These are phyloP conservation scores for Ulota crispa DNA, from an alignment of 225 moss, liverwort and hornwort genomes.

Conservation along the genomic window DNA sequence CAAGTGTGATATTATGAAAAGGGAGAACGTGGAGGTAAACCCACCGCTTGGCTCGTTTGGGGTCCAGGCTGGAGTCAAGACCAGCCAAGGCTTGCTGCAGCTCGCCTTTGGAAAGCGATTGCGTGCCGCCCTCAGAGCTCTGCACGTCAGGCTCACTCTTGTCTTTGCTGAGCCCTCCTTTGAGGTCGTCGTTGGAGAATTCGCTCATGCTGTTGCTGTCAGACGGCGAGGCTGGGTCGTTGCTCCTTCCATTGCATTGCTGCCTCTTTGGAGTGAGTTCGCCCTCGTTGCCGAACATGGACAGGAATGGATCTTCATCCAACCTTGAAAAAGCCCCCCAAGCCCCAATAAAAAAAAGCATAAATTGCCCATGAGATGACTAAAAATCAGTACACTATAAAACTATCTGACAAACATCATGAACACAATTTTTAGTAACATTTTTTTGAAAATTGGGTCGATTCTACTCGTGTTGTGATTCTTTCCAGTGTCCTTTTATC, in stretches of 20 bases:
- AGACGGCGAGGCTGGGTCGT: conserved; percentile 76
- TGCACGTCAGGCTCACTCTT: conserved; percentile 92
- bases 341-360: conserved; percentile 31
- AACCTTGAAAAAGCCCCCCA: conserved; percentile 42
- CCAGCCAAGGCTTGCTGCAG: conserved; percentile 58
- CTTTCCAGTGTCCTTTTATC: not conserved
- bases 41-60: conserved; percentile 85
- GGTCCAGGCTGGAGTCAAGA: conserved; percentile 81
- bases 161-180: conserved; percentile 63
- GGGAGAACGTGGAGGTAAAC: not conserved
- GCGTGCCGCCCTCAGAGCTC: conserved; percentile 63
- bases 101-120: conserved; percentile 64
- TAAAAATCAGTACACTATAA: not conserved
- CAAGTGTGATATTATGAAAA: too few relatives aligned
- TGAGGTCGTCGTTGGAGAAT: conserved; percentile 76
- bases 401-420: not conserved
- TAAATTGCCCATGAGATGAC: conserved; percentile 10
- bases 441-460: not conserved
- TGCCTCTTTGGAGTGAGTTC: conserved; percentile 54
- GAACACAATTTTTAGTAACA: too few relatives aligned
- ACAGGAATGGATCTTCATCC: conserved; percentile 82
- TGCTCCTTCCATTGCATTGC: conserved; percentile 21
- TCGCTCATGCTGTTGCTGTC: conserved; percentile 88
- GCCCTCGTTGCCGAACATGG: conserved; percentile 72
- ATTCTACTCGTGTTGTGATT: not conserved